Conservation (phyloP, 148 eudicot species). For the Arctostaphylos glauca region DNA sequence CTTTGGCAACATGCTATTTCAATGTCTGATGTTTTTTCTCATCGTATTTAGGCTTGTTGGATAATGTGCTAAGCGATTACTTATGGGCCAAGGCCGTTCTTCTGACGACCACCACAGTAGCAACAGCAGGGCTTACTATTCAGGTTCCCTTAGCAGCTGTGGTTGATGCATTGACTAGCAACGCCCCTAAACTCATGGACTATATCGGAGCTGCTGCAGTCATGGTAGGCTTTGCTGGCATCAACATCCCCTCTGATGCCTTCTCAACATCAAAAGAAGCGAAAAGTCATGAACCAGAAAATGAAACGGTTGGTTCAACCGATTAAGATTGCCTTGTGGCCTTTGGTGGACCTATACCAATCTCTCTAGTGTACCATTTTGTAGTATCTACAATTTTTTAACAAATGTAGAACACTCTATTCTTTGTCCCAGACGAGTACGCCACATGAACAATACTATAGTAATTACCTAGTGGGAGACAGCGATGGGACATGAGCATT, state of each 20-base stretch:
- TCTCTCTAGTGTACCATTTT: not conserved
- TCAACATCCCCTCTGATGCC: slow-evolving; percentile 69
- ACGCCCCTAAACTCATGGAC: slow-evolving; percentile 60
- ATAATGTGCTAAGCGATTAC: slow-evolving; percentile 92
- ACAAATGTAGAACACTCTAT: not conserved
- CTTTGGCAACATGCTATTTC: not conserved
- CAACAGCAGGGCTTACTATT: slow-evolving; percentile 97
- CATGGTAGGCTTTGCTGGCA: slow-evolving; percentile 82
- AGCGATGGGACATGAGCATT: too few relatives aligned
- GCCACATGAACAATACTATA: too few relatives aligned
- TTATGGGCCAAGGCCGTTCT: slow-evolving; percentile 98
- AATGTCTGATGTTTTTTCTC: not conserved
- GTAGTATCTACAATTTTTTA: not conserved
- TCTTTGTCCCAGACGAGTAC: too few relatives aligned
- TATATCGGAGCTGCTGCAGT: slow-evolving; percentile 82
- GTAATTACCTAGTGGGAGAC: too few relatives aligned
- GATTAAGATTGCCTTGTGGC: slow-evolving; percentile 22
- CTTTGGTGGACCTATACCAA: not conserved
- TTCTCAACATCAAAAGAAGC: slow-evolving; percentile 43
- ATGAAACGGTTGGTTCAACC: slow-evolving; percentile 13
- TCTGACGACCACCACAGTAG: slow-evolving; percentile 89
- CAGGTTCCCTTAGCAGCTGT: slow-evolving; percentile 92
- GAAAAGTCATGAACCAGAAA: slow-evolving; percentile 33
- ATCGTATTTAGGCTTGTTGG: slow-evolving; percentile 63
- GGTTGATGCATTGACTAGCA: slow-evolving; percentile 71